These are phyloP conservation scores for Trypanosoma avium DNA, from an alignment of 208 protist genomes.

Conservation along the genomic window DNA sequence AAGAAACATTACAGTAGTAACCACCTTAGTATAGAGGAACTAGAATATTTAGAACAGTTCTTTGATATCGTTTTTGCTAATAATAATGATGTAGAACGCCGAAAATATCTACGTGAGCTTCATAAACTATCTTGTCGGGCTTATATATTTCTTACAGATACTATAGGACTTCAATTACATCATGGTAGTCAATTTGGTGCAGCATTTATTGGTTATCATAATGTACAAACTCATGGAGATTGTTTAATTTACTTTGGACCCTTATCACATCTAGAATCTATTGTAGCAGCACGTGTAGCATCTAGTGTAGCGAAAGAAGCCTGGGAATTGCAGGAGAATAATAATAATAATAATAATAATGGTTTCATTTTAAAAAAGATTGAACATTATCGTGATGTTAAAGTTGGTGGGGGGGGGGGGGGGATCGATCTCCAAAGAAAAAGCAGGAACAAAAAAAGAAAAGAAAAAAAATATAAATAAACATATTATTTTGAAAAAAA, in stretches of 20 bases:
- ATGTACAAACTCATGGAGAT: conserved; percentile 38
- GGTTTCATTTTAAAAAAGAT: too few relatives aligned
- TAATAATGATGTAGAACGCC: conserved; percentile 10
- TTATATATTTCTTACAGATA: conserved; percentile 46
- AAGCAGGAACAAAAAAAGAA: too few relatives aligned
- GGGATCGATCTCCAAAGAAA: too few relatives aligned
- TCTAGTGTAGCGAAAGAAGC: conserved; percentile 61
- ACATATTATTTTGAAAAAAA: too few relatives aligned
- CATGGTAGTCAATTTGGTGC: conserved; percentile 71
- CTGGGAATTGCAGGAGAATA: conserved; percentile 19
- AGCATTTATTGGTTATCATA: conserved; percentile 61
- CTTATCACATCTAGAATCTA: conserved; percentile 35
- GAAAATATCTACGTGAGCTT: conserved; percentile 11
- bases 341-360: background rate
- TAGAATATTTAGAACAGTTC: conserved; percentile 35
- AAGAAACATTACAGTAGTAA: conserved; percentile 40
- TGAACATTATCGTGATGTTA: too few relatives aligned
- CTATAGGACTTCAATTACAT: conserved; percentile 41
- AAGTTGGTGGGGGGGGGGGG: too few relatives aligned
- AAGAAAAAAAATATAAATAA: too few relatives aligned
- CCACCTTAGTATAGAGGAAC: conserved; percentile 51
- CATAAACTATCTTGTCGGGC: conserved; percentile 40
- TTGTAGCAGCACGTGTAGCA: conserved; percentile 46
- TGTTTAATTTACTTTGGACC: conserved; percentile 55
- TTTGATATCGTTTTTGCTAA: conserved; percentile 32